Evolutionary conservation across 208 protist genomes (phyloP), one percentile per base, ranked within the genome.

Genomic region (Novymonas esmeraldas): DNA sequence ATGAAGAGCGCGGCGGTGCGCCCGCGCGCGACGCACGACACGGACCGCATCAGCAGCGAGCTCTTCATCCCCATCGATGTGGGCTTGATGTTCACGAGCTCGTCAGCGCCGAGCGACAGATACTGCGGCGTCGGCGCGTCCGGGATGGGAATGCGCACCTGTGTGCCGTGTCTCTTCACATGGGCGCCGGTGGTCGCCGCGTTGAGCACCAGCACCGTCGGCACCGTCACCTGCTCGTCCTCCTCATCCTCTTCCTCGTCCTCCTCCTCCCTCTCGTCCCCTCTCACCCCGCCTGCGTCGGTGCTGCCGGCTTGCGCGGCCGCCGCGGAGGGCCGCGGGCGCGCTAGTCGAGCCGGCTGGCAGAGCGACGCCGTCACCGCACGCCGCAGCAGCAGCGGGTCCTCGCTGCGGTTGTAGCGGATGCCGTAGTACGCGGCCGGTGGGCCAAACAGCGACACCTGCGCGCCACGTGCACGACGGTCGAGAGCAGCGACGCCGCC

Each of bases 1-100:
- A 73, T 46, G 39, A 79, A 33, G 24, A 84, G 61, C 18, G 78
- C 78, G 1, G 78, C 72, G 29, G 69, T 73, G 45, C 64, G 69
- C 31, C 78, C 78, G 2, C 46, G 48, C 13, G 57, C 54, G 9
- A 74, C 78, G 49, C 78, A 84, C 24, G 64, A 70, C 45, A 84
- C 61, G 28, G 34, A 36, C 9, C 67, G 60, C 39, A 54, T 58
- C 49, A 84, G 56, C 45, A 57, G 26, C 11, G 50, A 70, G 59
- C 77, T 78, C 51, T 66, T 75, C 38, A 77, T n/a, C 9, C 66
- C 64, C 18, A 33, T 69, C 16, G 68, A 68, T n/a, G 36, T 66
- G 6, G 55, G 44, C 36, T 49, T 48, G 52, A 82, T 54, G 51
- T 63, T 67, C 46, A 78, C 77, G 2, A 78, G 59, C 31, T 82